A percentile compares a stretch with the other conserved stretches of the same genome.
These are phyloP conservation scores for Cyclocybe aegerita DNA, from an alignment of 768 basidiomycete genomes.

Conservation along the genomic window DNA sequence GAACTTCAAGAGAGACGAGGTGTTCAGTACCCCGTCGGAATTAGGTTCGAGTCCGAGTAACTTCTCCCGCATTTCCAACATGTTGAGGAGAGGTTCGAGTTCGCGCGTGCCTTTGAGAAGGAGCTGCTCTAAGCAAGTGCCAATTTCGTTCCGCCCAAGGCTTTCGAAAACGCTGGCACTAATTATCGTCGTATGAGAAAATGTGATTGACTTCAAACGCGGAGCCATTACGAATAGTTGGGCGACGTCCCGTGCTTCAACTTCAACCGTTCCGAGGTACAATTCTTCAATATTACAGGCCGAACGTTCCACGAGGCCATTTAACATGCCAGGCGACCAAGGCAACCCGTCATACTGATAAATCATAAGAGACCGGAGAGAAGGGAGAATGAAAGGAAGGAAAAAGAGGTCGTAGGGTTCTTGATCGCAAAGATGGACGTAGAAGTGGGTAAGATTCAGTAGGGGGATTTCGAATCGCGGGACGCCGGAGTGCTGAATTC, in stretches of 20 bases:
- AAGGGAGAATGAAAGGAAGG: slow-evolving; percentile 12
- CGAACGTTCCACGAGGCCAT: slow-evolving; percentile 10
- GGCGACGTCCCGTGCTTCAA: slow-evolving; percentile 5
- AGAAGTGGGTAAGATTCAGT: slow-evolving; percentile 6
- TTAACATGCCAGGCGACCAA: slow-evolving; percentile 14
- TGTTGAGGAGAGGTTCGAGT: slow-evolving; percentile 8
- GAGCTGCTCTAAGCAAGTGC: slow-evolving; percentile 2
- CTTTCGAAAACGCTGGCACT: not conserved
- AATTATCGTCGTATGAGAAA: slow-evolving; percentile 9
- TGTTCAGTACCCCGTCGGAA: not conserved
- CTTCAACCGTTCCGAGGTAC: slow-evolving; percentile 11
- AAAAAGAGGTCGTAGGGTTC: slow-evolving; percentile 13
- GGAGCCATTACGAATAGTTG: slow-evolving; percentile 5
- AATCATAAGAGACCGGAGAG: slow-evolving; percentile 11
- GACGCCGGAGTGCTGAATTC: slow-evolving; percentile 9
- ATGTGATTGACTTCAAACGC: slow-evolving; percentile 5
- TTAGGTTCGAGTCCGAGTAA: too few relatives aligned
- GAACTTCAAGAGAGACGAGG: slow-evolving; percentile 4
- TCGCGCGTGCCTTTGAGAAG: slow-evolving; percentile 9
- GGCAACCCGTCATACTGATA: slow-evolving; percentile 11
- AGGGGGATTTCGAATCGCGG: slow-evolving; percentile 8
- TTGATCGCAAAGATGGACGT: slow-evolving; percentile 8
- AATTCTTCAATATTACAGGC: slow-evolving; percentile 10
- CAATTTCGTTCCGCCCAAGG: slow-evolving; percentile 9
- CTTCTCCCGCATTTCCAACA: slow-evolving; percentile 8